A percentile compares a stretch with the other conserved stretches of the same genome.
phyloP scores from a whole-genome alignment of 164 flowering plant genomes.

The Kalanchoe fedtschenkoi region DNA sequence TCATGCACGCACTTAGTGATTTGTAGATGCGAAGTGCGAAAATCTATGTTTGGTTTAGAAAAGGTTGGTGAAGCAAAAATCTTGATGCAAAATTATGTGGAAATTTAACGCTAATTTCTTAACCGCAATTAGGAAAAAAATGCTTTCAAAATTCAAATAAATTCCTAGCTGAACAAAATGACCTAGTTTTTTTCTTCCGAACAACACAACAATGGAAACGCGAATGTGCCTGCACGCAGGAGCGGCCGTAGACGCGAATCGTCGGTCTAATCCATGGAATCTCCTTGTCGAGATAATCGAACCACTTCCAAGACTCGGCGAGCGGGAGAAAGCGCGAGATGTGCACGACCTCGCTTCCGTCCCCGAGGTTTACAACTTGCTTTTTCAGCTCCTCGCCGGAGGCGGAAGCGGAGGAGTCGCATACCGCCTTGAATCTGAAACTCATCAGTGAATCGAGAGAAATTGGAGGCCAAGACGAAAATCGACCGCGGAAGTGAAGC shows the following conservation, averaged over 20 bases:
- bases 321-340: slow-evolving; percentile 38
- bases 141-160: no score
- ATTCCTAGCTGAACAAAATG: no score
- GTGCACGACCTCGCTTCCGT: slow-evolving; percentile 65
- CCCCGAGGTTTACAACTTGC: slow-evolving; percentile 41
- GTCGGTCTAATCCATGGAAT: slow-evolving; percentile 91
- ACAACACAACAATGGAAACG: neutral
- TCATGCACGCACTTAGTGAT: no score
- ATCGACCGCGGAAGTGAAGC: no score
- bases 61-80: no score
- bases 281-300: slow-evolving; percentile 53
- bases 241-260: slow-evolving; percentile 72
- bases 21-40: no score
- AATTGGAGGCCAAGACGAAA: no score
- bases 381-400: slow-evolving; percentile 7
- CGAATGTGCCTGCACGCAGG: slow-evolving; percentile 48
- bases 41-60: no score
- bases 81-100: no score
- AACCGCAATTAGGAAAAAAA: no score
- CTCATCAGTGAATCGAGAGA: slow-evolving; percentile 15
- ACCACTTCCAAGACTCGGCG: slow-evolving; percentile 52
- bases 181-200: slow-evolving; percentile 65
- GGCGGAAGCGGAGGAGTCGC: neutral
- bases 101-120: no score
- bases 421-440: slow-evolving; percentile 9